A percentile compares a stretch with the other conserved stretches of the same genome.
phyloP scores from a whole-genome alignment of 345 rosid species.

The Eucalyptus fibrosa region DNA sequence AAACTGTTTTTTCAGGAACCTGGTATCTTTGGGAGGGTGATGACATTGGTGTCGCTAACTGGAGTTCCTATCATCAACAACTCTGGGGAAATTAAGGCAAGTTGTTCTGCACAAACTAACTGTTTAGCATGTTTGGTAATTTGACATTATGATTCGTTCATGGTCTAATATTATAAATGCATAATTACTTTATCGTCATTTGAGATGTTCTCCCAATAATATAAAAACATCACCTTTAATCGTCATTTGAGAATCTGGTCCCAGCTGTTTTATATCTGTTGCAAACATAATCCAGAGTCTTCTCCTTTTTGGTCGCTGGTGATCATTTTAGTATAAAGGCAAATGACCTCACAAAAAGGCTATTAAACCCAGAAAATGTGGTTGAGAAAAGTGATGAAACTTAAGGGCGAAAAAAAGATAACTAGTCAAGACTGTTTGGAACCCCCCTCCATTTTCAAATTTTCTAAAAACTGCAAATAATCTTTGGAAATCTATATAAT shows the following conservation, averaged over 20 bases:
- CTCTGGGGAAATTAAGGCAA: constrained; percentile 50
- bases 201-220: background rate
- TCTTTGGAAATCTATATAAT: background rate
- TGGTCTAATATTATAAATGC: background rate
- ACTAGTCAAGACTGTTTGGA: background rate
- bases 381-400: background rate
- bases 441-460: background rate
- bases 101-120: constrained; percentile 1
- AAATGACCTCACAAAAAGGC: background rate
- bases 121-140: background rate
- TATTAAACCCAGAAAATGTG: background rate
- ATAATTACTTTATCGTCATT: background rate
- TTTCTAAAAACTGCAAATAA: background rate
- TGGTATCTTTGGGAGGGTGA: constrained; percentile 41
- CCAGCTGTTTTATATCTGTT: background rate
- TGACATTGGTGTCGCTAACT: constrained; percentile 41
- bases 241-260: background rate
- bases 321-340: background rate
- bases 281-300: background rate
- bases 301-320: background rate
- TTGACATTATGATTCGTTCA: background rate
- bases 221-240: background rate
- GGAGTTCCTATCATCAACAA: constrained; percentile 42
- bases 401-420: background rate
- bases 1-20: constrained; percentile 42